Evolutionary conservation across 1,139 yeast species (phyloP), one percentile per base, ranked within the genome.

Genomic region (Debaryomycetaceae sp.): DNA sequence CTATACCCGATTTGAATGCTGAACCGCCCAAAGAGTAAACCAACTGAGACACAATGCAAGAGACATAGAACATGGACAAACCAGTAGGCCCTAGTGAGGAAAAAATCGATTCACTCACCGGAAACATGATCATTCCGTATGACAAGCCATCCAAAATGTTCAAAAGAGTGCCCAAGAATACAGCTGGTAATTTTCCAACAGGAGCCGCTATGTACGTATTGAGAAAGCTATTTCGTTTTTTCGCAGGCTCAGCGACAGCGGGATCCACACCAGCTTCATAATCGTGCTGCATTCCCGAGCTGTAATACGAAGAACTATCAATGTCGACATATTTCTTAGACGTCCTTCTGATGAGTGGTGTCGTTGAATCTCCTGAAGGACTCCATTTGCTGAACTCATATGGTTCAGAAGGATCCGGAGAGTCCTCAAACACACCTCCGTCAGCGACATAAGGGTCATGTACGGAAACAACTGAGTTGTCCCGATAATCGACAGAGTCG

Each of bases 51-150:
- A 91, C 79, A 24, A 93, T 78, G 42, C 97, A 87, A 6, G 96
- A 87, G 39, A 93, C 78, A 65, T 93, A 93, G 62, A 93, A 93
- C 95, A 93, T 88, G 3, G 97, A 87, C 37, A 93, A 65, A 0
- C 99, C 99, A 0, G 89, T 80, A 0, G 97, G 90, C 0, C 95
- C 98, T 58, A 93, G 68, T 9, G 77, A 70, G 1, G 90, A 72
- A 60, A 93, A 93, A 0, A 86, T 63, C 0, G 90, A 78, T 50
- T 86, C 91, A 37, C 95, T 84, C 30, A 91, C 76, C 0, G 99
- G 99, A 67, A 93, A 93, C 73, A 93, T 81, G 58, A 93, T 91
- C 97, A 93, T 91, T 40, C 99, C 99, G 61, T 93, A 93, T 0
- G 97, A 89, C 42, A 93, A 74, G 0, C 96, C 99, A 65, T 93